Percentiles rank a stretch among this genome's conserved stretches.
Conservation (phyloP, 2,329 filamentous ascomycete species). For the Pyrenochaeta sp. region DNA sequence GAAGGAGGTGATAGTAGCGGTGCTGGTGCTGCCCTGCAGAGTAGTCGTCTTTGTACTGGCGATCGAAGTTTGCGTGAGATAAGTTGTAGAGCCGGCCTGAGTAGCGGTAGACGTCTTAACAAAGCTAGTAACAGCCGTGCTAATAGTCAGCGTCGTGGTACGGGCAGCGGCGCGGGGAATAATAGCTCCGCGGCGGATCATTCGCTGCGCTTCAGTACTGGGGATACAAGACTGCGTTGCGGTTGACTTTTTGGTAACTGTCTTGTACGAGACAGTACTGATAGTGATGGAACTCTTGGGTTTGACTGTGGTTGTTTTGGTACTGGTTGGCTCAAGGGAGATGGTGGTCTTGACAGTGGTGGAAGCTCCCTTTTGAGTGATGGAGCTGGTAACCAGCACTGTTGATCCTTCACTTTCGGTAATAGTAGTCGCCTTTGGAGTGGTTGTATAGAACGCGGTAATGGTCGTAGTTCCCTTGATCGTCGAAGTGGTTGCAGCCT, state of each 20-base stretch:
- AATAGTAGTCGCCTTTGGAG: conserved; percentile 37
- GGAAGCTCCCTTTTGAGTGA: conserved; percentile 20
- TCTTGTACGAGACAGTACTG: conserved; percentile 32
- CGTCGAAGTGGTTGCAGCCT: conserved; percentile 25
- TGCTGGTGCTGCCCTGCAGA: conserved; percentile 26
- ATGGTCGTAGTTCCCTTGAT: conserved; percentile 25
- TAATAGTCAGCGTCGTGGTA: conserved; percentile 35
- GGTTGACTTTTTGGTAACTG: conserved; percentile 40
- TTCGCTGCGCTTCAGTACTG: conserved; percentile 20
- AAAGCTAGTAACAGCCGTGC: conserved; percentile 33
- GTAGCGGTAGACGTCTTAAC: conserved; percentile 23
- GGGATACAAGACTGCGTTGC: conserved; percentile 37
- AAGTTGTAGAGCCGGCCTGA: conserved; percentile 22
- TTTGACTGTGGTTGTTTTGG: conserved; percentile 35
- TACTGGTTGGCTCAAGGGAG: conserved; percentile 21
- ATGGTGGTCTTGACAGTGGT: conserved; percentile 21
- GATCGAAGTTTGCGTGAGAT: conserved; percentile 17
- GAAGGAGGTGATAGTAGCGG: conserved; percentile 27
- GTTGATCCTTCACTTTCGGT: conserved; percentile 30
- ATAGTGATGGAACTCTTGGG: conserved; percentile 27
- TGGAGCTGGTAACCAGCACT: conserved; percentile 21
- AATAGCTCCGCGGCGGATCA: conserved; percentile 25
- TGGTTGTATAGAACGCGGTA: conserved; percentile 30
- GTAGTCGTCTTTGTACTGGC: conserved; percentile 18
- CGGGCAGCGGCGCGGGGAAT: conserved; percentile 19